Base-by-base conservation (phyloP, 768 basidiomycete genomes). In the Termitomyces sp. region DNA sequence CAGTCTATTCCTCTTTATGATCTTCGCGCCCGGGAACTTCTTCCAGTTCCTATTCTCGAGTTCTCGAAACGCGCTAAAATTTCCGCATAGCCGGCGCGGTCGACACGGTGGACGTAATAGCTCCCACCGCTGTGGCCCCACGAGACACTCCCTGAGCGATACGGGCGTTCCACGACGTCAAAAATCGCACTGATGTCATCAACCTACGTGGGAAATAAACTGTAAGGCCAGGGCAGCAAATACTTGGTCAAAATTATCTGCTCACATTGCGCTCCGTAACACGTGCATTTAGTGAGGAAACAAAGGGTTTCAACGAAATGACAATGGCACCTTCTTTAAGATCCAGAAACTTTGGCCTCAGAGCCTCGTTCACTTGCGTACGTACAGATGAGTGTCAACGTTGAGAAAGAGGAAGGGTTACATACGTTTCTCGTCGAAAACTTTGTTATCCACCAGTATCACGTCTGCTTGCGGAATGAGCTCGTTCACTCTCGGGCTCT, bases 271-370 rank as follows among this genome's bases (percentile, higher is more conserved):
- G 87, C 63, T 93, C 87, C 0, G 90, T 92, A 57, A 97, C 76
- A 38, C 90, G 84, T 44, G 86, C 88, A 63, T 87, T 80, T 36
- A 80, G 64, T 0, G 84, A 82, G 33, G 87, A 81, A 56, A 94
- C 87, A 61, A 92, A 97, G 1, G 94, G 92, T 58, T 88, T 85
- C 18, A 99, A 74, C 20, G 92, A 94, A 38, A 98, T 83, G 48
- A 99, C 90, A 49, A 86, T 86, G 0, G 94, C 93, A 20, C 92
- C 92, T 58, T 96, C 92, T 67, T 94, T 97, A 59, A 98, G 76
- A 67, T 99, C 97, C 55, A 99, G 76, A 72, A 98, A 98, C 66
- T 93, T 89, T 30, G 90, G 86, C 46, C 90, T 80, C 16, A 99
- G 74, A 1, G 86, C 83, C 66, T 92, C 91, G 70, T 98, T 98